phyloP scores from a whole-genome alignment of 2,329 filamentous ascomycete genomes.

The Fusarium tuaranense region DNA sequence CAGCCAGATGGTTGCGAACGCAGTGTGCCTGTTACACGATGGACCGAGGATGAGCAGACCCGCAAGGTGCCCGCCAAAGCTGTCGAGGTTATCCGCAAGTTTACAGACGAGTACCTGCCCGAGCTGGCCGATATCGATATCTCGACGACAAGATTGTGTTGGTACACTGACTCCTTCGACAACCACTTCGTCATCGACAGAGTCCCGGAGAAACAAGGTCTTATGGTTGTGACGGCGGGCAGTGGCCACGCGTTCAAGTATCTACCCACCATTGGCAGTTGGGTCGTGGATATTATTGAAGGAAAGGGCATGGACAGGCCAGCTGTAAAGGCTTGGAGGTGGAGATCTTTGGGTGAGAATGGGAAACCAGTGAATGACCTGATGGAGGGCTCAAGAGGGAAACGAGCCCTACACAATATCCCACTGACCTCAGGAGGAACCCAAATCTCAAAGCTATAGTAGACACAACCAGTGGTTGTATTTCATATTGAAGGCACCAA shows the following conservation, averaged over 20 bases:
- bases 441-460: not conserved
- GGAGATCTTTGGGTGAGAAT: not conserved
- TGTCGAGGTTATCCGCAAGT: slow-evolving; percentile 43
- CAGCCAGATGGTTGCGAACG: slow-evolving; percentile 50
- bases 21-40: slow-evolving; percentile 55
- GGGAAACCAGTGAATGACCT: not conserved
- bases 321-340: not conserved
- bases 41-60: slow-evolving; percentile 41
- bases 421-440: not conserved
- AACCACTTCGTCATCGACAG: slow-evolving; percentile 47
- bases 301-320: not conserved
- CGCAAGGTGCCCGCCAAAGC: slow-evolving; percentile 43
- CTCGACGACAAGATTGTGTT: slow-evolving; percentile 46
- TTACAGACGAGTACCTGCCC: slow-evolving; percentile 55
- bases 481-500: too few relatives aligned
- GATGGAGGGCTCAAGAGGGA: not conserved
- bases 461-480: not conserved
- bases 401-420: not conserved
- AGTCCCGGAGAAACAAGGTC: slow-evolving; percentile 64
- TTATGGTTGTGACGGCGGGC: slow-evolving; percentile 71
- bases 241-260: slow-evolving; percentile 56
- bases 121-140: slow-evolving; percentile 55
- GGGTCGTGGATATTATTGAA: slow-evolving; percentile 56
- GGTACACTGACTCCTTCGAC: slow-evolving; percentile 48
- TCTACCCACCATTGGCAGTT: slow-evolving; percentile 66